Evolutionary conservation across 164 flowering plant species (phyloP).

Genomic region (Chimonanthus salicifolius): DNA sequence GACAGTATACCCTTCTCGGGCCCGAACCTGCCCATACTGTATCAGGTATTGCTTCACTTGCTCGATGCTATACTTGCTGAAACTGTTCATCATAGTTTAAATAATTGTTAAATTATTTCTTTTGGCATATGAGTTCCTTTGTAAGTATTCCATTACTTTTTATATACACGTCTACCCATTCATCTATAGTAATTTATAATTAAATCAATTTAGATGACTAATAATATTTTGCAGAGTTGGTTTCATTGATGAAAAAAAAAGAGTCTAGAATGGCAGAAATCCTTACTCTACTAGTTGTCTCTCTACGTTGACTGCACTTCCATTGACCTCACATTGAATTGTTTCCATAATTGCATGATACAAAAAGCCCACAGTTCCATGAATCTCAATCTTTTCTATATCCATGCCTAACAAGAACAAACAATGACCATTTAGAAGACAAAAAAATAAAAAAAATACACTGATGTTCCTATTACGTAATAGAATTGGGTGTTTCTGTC

Average conservation of each 20-base stretch:
- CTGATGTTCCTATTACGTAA: too few relatives aligned
- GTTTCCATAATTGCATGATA: constrained; percentile 41
- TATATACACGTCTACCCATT: background rate
- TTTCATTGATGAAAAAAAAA: background rate
- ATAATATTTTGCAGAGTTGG: background rate
- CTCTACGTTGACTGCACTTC: background rate
- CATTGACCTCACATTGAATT: background rate
- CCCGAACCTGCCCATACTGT: constrained; percentile 30
- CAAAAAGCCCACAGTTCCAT: constrained; percentile 49
- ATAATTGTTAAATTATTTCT: background rate
- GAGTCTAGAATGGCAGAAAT: background rate
- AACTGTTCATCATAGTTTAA: background rate
- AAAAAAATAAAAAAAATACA: too few relatives aligned
- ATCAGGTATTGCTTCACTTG: constrained; percentile 38
- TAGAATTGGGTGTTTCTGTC: too few relatives aligned
- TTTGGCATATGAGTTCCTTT: too few relatives aligned
- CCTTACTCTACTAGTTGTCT: constrained; percentile 47
- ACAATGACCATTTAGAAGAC: too few relatives aligned
- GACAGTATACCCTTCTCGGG: constrained; percentile 28
- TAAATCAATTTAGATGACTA: background rate
- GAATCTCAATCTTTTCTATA: constrained; percentile 43
- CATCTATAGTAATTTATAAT: background rate
- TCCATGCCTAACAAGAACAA: constrained; percentile 17
- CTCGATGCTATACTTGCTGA: constrained; percentile 13
- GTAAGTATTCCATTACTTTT: too few relatives aligned